These are phyloP conservation scores for Pulveroboletus sp. DNA, from an alignment of 1,284 basidiomycete genomes.

Conservation along the genomic window DNA sequence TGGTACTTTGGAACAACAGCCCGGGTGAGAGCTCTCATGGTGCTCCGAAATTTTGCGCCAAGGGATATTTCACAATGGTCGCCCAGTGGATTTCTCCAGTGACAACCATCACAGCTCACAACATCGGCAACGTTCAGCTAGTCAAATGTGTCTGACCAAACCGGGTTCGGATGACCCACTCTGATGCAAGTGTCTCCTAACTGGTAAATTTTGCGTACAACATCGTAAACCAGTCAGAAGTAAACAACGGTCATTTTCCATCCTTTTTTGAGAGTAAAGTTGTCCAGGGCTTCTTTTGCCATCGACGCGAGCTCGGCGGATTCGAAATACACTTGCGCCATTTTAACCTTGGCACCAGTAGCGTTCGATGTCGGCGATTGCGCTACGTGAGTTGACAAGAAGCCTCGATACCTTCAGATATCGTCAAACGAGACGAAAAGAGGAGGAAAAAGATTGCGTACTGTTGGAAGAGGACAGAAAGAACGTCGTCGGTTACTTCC, in stretches of 20 bases:
- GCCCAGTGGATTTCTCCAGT: too few species aligned
- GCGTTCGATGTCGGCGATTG: constrained; percentile 65
- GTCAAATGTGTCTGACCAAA: background rate
- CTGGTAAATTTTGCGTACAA: background rate
- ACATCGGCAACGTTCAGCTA: constrained; percentile 1
- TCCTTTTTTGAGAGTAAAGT: constrained; percentile 78
- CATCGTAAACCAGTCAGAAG: constrained; percentile 46
- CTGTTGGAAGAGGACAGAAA: constrained; percentile 87
- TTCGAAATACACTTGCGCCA: constrained; percentile 78
- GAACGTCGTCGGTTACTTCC: constrained; percentile 78
- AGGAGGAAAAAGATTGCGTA: constrained; percentile 43
- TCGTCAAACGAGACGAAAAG: constrained; percentile 2
- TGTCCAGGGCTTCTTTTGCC: constrained; percentile 78
- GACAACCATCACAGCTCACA: background rate
- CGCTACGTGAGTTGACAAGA: constrained; percentile 67
- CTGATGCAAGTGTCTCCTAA: background rate
- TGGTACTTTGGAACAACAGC: background rate
- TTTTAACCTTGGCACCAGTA: constrained; percentile 62
- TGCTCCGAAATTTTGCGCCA: background rate
- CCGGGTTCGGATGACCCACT: background rate
- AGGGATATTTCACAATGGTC: too few species aligned
- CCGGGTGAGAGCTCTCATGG: background rate
- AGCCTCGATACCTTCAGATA: constrained; percentile 67
- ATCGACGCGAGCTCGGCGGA: constrained; percentile 67
- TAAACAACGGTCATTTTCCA: constrained; percentile 80